Evolutionary conservation across 2,329 filamentous ascomycete species (phyloP).

Genomic region (Eutypella sp.): DNA sequence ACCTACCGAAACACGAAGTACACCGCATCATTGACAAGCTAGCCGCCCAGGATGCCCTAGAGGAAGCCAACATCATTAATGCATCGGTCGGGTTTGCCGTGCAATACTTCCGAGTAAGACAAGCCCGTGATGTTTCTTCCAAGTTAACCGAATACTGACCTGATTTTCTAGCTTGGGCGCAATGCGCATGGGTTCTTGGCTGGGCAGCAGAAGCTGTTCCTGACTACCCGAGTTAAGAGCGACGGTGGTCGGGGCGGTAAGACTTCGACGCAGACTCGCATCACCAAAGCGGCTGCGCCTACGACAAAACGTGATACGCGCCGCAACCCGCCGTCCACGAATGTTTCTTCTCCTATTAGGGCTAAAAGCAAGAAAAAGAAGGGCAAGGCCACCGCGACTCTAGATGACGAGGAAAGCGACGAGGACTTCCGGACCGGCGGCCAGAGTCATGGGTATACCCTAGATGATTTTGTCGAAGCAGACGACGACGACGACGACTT

Average conservation of each 20-base stretch:
- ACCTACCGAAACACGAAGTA: slow-evolving; percentile 68
- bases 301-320: slow-evolving; percentile 16
- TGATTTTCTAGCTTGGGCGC: slow-evolving; percentile 32
- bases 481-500: slow-evolving; percentile 41
- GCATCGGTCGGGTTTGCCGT: slow-evolving; percentile 60
- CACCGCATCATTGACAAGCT: slow-evolving; percentile 81
- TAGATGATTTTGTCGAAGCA: slow-evolving; percentile 34
- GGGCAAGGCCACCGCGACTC: slow-evolving; percentile 26
- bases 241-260: slow-evolving; percentile 26
- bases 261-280: slow-evolving; percentile 28
- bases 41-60: slow-evolving; percentile 66
- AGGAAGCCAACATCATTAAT: slow-evolving; percentile 65
- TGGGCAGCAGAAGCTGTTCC: slow-evolving; percentile 38
- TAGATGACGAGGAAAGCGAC: slow-evolving; percentile 33
- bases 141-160: slow-evolving; percentile 23
- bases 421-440: slow-evolving; percentile 30
- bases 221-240: slow-evolving; percentile 34
- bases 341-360: slow-evolving; percentile 50
- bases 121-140: neutral
- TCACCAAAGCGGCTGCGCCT: slow-evolving; percentile 32
- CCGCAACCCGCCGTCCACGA: slow-evolving; percentile 34
- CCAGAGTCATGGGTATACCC: slow-evolving; percentile 40
- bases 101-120: slow-evolving; percentile 64
- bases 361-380: slow-evolving; percentile 30
- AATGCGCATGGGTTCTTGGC: slow-evolving; percentile 38